Evolutionary conservation across 2,329 filamentous ascomycete species (phyloP).

Genomic region (Hypoxylon sp.): DNA sequence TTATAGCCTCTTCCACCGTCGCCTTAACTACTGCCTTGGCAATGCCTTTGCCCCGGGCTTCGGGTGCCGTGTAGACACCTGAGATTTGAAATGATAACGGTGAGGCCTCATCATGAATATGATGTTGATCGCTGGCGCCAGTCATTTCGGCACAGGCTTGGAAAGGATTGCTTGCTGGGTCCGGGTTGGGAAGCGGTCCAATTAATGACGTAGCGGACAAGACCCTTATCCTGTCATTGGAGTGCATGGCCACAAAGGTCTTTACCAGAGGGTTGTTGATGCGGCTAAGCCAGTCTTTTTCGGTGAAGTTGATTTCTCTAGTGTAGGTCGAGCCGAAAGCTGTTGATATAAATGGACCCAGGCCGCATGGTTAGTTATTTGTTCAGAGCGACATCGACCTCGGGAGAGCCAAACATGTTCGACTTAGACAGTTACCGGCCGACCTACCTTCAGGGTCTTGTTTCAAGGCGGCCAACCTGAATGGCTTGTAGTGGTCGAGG

Average conservation of each 20-base stretch:
- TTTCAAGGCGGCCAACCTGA: constrained; percentile 51
- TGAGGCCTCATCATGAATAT: constrained; percentile 35
- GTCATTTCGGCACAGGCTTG: constrained; percentile 38
- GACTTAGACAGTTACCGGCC: constrained; percentile 11
- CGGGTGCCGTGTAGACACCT: constrained; percentile 58
- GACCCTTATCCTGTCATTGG: constrained; percentile 45
- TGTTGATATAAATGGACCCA: constrained; percentile 29
- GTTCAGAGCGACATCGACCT: constrained; percentile 13
- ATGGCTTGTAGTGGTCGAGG: constrained; percentile 52
- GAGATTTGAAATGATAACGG: constrained; percentile 55
- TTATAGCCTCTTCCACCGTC: constrained; percentile 49
- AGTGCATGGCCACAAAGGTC: constrained; percentile 54
- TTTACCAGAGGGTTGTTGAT: constrained; percentile 56
- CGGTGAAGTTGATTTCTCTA: constrained; percentile 55
- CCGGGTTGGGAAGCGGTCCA: constrained; percentile 51
- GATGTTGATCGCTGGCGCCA: constrained; percentile 25
- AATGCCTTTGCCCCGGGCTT: constrained; percentile 56
- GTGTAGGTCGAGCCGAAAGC: constrained; percentile 59
- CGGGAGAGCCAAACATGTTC: constrained; percentile 10
- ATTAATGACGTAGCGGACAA: constrained; percentile 54
- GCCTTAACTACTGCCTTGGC: constrained; percentile 54
- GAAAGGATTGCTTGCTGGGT: constrained; percentile 45
- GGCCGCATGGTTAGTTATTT: constrained; percentile 39
- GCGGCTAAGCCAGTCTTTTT: constrained; percentile 57
- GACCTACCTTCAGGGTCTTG: constrained; percentile 51